A percentile compares a stretch with the other conserved stretches of the same genome.
Conservation (phyloP, 768 basidiomycete genomes). For the Tricholoma saponaceum region DNA sequence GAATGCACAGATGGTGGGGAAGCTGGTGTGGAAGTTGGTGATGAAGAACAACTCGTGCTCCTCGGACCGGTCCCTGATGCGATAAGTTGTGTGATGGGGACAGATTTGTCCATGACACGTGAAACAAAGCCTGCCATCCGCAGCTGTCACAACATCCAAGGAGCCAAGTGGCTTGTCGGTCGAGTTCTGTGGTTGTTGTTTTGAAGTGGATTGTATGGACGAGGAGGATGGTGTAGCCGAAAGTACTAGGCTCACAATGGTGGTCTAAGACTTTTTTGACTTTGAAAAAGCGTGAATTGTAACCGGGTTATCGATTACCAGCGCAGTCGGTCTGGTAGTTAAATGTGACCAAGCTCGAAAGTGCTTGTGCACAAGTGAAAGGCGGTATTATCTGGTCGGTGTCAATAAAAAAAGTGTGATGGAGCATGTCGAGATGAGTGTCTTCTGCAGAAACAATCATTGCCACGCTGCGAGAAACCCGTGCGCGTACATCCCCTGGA, state of each 20-base stretch:
- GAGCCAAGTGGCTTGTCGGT: slow-evolving; percentile 42
- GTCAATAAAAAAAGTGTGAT: background rate
- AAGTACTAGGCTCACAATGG: too few species aligned
- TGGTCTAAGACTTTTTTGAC: background rate
- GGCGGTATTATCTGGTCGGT: background rate
- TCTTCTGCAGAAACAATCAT: background rate
- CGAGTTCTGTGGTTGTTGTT: slow-evolving; percentile 19
- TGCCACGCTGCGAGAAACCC: background rate
- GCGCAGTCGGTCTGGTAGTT: background rate
- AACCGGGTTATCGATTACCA: background rate
- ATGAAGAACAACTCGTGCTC: slow-evolving; percentile 53
- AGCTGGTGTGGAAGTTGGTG: slow-evolving; percentile 8
- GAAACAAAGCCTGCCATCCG: slow-evolving; percentile 66
- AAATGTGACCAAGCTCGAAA: background rate
- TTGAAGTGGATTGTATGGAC: slow-evolving; percentile 4
- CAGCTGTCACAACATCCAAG: slow-evolving; percentile 48
- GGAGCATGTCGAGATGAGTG: background rate
- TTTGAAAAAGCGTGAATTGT: background rate
- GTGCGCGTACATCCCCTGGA: background rate
- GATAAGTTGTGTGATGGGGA: slow-evolving; percentile 50
- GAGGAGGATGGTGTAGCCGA: too few species aligned
- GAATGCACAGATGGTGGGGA: slow-evolving; percentile 2
- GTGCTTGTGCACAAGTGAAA: background rate
- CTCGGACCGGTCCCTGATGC: slow-evolving; percentile 48
- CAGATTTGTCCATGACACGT: slow-evolving; percentile 66